Evolutionary conservation across 176 grass and related monocot species (phyloP).

Genomic region (Oryza rufipogon): DNA sequence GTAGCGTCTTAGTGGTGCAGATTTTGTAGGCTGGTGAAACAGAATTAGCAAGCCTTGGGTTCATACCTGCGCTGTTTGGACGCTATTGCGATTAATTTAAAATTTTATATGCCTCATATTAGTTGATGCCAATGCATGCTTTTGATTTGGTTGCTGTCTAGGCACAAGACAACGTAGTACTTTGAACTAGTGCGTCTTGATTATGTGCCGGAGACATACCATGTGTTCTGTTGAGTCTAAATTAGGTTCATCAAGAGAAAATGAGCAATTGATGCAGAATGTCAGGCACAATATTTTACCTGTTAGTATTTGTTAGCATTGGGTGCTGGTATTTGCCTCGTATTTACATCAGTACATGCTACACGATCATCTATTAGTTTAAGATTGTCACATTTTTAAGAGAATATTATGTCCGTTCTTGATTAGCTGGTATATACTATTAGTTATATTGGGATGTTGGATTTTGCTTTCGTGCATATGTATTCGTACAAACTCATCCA

Average conservation of each 20-base stretch:
- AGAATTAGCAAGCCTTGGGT: neutral
- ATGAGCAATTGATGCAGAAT: neutral
- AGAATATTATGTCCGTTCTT: neutral
- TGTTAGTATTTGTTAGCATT: neutral
- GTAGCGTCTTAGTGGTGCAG: neutral
- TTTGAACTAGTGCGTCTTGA: neutral
- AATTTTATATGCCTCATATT: neutral
- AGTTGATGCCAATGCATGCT: neutral
- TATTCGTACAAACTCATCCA: neutral
- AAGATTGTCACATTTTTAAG: neutral
- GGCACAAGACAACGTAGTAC: neutral
- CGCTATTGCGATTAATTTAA: neutral
- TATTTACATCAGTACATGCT: neutral
- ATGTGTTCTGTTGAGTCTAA: no score
- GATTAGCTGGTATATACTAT: neutral
- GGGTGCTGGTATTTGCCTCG: neutral
- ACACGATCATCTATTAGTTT: neutral
- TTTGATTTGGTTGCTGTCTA: neutral
- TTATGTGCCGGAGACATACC: neutral
- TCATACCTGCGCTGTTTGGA: neutral
- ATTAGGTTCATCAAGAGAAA: neutral
- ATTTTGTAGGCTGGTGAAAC: slow-evolving; percentile 16
- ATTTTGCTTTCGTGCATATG: neutral
- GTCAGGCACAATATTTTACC: neutral
- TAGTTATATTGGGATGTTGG: neutral